These are phyloP conservation scores for Zymoseptoria brevis DNA, from an alignment of 2,329 filamentous ascomycete species.

Conservation along the genomic window DNA sequence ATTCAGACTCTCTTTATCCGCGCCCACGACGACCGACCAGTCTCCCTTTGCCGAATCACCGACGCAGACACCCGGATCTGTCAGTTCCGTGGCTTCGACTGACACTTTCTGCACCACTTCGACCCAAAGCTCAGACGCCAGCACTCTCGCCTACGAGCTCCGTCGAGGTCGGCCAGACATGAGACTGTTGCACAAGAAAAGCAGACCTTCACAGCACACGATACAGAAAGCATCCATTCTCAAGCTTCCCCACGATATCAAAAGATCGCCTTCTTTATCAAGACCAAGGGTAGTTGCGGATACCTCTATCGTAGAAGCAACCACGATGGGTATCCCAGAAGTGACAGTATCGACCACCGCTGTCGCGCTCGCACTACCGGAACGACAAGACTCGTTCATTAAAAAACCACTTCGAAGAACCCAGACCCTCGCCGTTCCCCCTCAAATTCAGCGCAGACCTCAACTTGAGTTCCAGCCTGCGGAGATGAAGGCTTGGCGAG, in stretches of 20 bases:
- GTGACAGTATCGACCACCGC: not conserved
- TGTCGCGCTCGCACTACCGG: not conserved
- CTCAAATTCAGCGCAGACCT: not conserved
- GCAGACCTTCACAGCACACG: constrained; percentile 21
- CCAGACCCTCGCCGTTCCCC: constrained; percentile 7
- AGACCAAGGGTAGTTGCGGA: constrained; percentile 25
- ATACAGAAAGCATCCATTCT: constrained; percentile 9
- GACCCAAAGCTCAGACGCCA: constrained; percentile 18
- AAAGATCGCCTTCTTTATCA: constrained; percentile 20
- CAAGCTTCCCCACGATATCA: not conserved
- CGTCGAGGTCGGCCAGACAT: constrained; percentile 17
- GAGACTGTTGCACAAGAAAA: constrained; percentile 23
- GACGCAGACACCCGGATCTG: constrained; percentile 10
- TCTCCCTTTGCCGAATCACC: constrained; percentile 1
- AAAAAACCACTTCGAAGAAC: constrained; percentile 7
- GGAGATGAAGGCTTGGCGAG: not conserved
- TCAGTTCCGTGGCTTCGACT: constrained; percentile 3
- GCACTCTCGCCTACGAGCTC: constrained; percentile 23
- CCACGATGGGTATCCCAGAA: constrained; percentile 4
- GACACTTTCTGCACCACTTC: constrained; percentile 9
- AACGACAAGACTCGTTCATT: constrained; percentile 5
- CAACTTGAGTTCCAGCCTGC: not conserved
- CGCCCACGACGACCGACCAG: not conserved
- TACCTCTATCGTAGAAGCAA: constrained; percentile 11
- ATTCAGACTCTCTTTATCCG: constrained; percentile 1